Evolutionary conservation across 805 yeast species (phyloP).

Genomic region (Nakazawaea pomicola): DNA sequence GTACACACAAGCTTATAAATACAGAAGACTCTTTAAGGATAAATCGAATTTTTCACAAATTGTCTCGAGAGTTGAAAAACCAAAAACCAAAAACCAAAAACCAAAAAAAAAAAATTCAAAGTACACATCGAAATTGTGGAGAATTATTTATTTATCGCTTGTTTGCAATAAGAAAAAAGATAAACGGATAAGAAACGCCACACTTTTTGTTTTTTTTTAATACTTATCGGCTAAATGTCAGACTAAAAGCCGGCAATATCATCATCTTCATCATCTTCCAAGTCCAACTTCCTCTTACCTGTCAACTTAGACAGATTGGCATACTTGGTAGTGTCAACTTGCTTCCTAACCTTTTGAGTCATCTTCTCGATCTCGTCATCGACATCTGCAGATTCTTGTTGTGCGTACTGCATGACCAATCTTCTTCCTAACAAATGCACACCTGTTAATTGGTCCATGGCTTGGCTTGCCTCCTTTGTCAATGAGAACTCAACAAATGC

Average conservation of each 20-base stretch:
- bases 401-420: constrained; percentile 88
- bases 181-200: too few relatives aligned
- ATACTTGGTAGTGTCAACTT: constrained; percentile 70
- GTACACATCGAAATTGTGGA: too few relatives aligned
- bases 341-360: constrained; percentile 81
- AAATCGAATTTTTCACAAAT: too few relatives aligned
- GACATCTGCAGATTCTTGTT: constrained; percentile 72
- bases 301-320: constrained; percentile 63
- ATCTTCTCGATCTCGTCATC: constrained; percentile 88
- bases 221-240: background rate
- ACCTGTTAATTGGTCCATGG: constrained; percentile 90
- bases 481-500: constrained; percentile 92
- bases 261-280: constrained; percentile 50
- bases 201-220: background rate
- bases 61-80: too few relatives aligned
- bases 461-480: constrained; percentile 87
- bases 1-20: too few relatives aligned
- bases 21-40: too few relatives aligned
- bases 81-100: too few relatives aligned
- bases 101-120: too few relatives aligned
- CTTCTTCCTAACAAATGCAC: constrained; percentile 96
- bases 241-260: too few relatives aligned
- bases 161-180: too few relatives aligned
- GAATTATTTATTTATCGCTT: too few relatives aligned
- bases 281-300: constrained; percentile 67